These are phyloP conservation scores for Scheffersomyces lignicola DNA, from an alignment of 1,139 yeast genomes.

Conservation along the genomic window DNA sequence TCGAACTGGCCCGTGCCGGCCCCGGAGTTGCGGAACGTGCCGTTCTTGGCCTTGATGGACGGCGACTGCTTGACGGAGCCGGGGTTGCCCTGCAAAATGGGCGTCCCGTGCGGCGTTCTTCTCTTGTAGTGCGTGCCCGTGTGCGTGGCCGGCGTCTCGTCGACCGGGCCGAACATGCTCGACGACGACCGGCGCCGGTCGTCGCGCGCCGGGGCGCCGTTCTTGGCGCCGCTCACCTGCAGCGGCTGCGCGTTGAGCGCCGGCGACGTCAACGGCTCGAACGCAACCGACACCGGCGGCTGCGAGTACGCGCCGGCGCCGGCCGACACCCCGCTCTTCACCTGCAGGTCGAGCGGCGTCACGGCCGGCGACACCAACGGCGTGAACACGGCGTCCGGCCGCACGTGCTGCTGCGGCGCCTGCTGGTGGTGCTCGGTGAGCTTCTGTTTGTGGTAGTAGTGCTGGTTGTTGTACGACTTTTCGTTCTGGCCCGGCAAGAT, in stretches of 20 bases:
- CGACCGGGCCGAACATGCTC: constrained; percentile 32
- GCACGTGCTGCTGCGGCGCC: constrained; percentile 29
- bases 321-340: constrained; percentile 1
- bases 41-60: constrained; percentile 17
- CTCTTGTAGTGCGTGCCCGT: constrained; percentile 25
- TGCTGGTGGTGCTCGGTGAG: constrained; percentile 14
- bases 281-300: constrained; percentile 35
- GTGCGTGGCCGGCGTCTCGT: constrained; percentile 17
- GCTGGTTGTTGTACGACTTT: constrained; percentile 44
- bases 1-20: constrained; percentile 25
- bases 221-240: neutral
- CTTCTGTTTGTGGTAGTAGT: constrained; percentile 37
- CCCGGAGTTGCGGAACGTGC: constrained; percentile 7
- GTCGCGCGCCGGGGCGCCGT: constrained; percentile 3
- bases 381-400: constrained; percentile 59
- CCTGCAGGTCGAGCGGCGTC: constrained; percentile 53
- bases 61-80: constrained; percentile 21
- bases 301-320: constrained; percentile 18
- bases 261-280: constrained; percentile 63
- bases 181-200: constrained; percentile 39
- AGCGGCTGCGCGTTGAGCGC: constrained; percentile 53
- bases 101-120: constrained; percentile 52
- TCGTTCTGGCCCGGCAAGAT: constrained; percentile 48
- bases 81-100: constrained; percentile 32
- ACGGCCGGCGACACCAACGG: constrained; percentile 78